Evolutionary conservation across 805 yeast genomes (phyloP), one percentile per base, ranked within the genome.

Genomic region (Lachancea lanzarotensis): DNA sequence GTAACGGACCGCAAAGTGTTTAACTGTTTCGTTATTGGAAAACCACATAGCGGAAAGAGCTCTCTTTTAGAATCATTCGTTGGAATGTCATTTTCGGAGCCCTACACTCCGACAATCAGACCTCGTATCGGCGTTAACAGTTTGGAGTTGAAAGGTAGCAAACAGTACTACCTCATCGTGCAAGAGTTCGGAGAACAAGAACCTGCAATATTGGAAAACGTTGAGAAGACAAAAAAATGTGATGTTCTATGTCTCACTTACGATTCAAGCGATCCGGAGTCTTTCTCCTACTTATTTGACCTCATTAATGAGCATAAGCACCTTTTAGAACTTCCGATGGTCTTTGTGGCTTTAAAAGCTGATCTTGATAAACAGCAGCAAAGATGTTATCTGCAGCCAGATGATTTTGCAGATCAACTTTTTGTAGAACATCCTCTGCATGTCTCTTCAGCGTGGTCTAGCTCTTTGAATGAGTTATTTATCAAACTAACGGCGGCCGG

Each of bases 351-450:
- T 0, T 68, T 90, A 30, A 93, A 93, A 59, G 98, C 98, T 0
- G 99, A 93, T 64, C 70, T 88, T 31, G 99, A 93, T 62, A 81
- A 95, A 53, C 98, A 90, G 60, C 97, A 91, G 57, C 99, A 93
- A 57, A 65, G 98, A 31, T 79, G 83, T 32, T 85, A 78, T 45
- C 68, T 75, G 5, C 96, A 87, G 58, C 98, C 99, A 0, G 98
- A 93, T 53, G 82, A 79, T 22, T 89, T 81, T 57, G 82, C 96
- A 0, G 70, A 86, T 25, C 72, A 75, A 4, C 63, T 89, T 5
- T 70, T 65, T 46, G 60, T 93, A 13, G 80, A 82, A 10, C 85
- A 93, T 3, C 98, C 98, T 0, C 65, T 93, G 50, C 98, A 93
- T 58, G 84, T 91, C 1, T 86, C 95, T 0, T 84, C 95, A 0